Evolutionary conservation across 2,329 filamentous ascomycete species (phyloP).

Genomic region (Fonsecaea multimorphosa): DNA sequence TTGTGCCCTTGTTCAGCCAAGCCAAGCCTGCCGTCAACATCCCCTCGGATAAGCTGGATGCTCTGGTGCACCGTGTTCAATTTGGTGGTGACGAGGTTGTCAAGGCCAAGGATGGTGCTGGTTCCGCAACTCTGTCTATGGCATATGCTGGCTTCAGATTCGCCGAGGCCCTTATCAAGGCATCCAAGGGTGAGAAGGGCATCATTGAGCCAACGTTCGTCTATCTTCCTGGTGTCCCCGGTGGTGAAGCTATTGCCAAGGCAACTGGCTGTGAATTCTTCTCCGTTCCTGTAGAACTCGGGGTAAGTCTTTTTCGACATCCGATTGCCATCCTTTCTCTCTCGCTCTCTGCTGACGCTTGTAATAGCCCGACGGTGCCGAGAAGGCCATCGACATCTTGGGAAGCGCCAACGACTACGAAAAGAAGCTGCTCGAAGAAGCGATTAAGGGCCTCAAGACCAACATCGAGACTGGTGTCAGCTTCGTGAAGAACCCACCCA

Average conservation of each 20-base stretch:
- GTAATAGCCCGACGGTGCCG: conserved; percentile 75
- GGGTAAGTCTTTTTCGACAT: conserved; percentile 67
- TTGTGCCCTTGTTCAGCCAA: conserved; percentile 96
- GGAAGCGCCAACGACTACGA: conserved; percentile 80
- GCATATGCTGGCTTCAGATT: conserved; percentile 97
- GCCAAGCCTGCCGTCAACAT: conserved; percentile 79
- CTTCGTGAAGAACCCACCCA: conserved; percentile 82
- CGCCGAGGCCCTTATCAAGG: conserved; percentile 91
- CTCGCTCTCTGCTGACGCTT: conserved; percentile 41
- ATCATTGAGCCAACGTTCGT: conserved; percentile 95
- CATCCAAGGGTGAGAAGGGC: conserved; percentile 84
- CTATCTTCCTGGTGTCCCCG: conserved; percentile 87
- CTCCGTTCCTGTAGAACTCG: conserved; percentile 93
- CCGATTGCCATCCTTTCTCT: conserved; percentile 7
- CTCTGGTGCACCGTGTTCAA: conserved; percentile 90
- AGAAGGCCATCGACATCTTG: conserved; percentile 84
- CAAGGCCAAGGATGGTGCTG: conserved; percentile 89
- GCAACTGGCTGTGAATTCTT: conserved; percentile 89
- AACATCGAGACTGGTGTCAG: conserved; percentile 94
- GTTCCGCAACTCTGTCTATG: conserved; percentile 85
- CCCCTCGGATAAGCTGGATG: conserved; percentile 86
- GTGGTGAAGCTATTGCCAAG: conserved; percentile 84
- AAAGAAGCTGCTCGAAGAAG: conserved; percentile 81
- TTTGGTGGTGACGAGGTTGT: conserved; percentile 98
- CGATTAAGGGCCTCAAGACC: conserved; percentile 78